Evolutionary conservation across 1,139 yeast genomes (phyloP), one percentile per base, ranked within the genome.

Genomic region (Magnusiomyces fungicola): DNA sequence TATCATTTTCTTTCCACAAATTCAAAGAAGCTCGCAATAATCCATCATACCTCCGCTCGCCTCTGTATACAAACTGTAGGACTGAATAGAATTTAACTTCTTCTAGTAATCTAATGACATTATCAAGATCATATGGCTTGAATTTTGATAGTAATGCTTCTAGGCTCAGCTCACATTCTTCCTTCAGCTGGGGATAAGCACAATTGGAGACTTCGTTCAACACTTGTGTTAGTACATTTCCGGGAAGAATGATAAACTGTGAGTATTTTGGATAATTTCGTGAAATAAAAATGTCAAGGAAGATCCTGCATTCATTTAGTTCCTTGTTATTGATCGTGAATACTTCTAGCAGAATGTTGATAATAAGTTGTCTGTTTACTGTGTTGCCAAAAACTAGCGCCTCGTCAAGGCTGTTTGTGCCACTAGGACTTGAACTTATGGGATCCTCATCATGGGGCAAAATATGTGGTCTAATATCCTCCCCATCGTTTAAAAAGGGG

Each of bases 201-300:
- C 67, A 70, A n/a, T 68, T 59, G 56, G 89, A 80, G 32, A 87
- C 67, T 12, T 66, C 68, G 3, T 71, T 68, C 23, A 85, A 67
- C 3, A 83, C 69, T 6, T 66, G 62, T 3, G 74, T 71, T 40
- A 84, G 62, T 1, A 70, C 67, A 3, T 79, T 71, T 47, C 83
- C 90, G 0, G 90, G 78, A 1, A 88, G 67, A 39, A 86, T 70
- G 14, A 89, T 73, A 55, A 83, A 88, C 63, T 89, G 96, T 2
- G 79, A 72, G 61, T 83, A 89, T 62, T 88, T 88, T 2, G 96
- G 81, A 54, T 81, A 79, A 61, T 85, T 87, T 48, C 90, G 63
- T 0, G 88, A 85, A 29, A 89, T 68, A 59, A 89, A 89, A 5
- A 86, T 75, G 16, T 85, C 74, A 50, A 86, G 65, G 51, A 74